Base-by-base conservation (phyloP, 306 rosid genomes). In the Albizia julibrissin region DNA sequence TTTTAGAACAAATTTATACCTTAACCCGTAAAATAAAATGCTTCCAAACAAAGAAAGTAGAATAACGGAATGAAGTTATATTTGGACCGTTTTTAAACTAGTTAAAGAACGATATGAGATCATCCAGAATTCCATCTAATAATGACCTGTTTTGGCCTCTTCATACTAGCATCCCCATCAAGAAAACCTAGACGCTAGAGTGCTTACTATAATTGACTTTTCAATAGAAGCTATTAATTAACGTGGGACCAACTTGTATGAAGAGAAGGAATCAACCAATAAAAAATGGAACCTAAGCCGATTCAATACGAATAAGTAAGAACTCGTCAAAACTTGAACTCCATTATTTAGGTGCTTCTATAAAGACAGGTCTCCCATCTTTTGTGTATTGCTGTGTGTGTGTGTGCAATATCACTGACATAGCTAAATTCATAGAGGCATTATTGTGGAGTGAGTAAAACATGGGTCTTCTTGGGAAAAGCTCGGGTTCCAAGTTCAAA, bases 391-490 rank as follows among this genome's bases (percentile, higher is more conserved):
- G 3, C 10, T 65, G 10, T 65, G 16, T 31, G 33, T 43, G 13
- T 43, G 1, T 42, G 22, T 16, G 0, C 10, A 31, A 22, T 68
- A 1, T 42, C 24, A 1, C 27, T 68, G 29, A 26, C n/a, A 43
- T n/a, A 10, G 74, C 27, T 24, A 68, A 34, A 66, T 2, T 27
- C 6, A 18, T 19, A 15, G 6, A 37, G 69, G 21, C 1, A 16
- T 1, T 66, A 66, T 34, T 33, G 40, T 67, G 68, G 58, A 77
- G 80, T 50, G 22, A 64, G 31, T 7, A n/a, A 80, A 75, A 82
- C 10, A 88, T 92, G 97, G 97, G 93, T 49, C 76, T 89, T 33
- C 37, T 66, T 8, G 88, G 91, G 14, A 93, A 89, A 80, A 86
- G 83, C 82, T 89, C 86, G 65, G 67, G 69, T 70, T 85, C 91